phyloP scores from a whole-genome alignment of 2,329 filamentous ascomycete genomes.

The Paraconiothyrium sp. region DNA sequence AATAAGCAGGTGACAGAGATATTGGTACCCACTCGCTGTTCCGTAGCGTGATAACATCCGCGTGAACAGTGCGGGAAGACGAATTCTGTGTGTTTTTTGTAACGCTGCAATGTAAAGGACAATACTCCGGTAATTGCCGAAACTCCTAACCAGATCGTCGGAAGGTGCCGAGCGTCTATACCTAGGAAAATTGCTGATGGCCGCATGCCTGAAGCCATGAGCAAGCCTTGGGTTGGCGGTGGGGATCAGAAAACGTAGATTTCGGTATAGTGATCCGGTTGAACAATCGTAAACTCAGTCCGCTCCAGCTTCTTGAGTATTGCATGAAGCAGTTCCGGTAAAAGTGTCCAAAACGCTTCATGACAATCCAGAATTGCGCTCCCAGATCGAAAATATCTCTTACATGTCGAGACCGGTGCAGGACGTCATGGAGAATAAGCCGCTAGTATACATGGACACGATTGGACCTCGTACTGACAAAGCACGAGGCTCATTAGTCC shows the following conservation, averaged over 20 bases:
- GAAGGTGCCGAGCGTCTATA: neutral
- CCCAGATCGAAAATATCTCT: constrained; percentile 10
- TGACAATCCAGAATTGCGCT: neutral
- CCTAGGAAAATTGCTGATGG: neutral
- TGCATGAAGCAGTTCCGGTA: constrained; percentile 7
- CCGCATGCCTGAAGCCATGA: constrained; percentile 4
- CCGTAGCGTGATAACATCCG: constrained; percentile 4
- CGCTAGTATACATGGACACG: constrained; percentile 30
- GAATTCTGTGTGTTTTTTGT: neutral
- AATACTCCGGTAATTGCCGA: neutral
- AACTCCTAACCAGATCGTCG: neutral
- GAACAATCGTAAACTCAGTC: constrained; percentile 10
- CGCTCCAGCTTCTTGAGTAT: neutral
- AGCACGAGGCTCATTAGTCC: constrained; percentile 67
- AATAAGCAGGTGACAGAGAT: neutral
- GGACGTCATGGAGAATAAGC: constrained; percentile 8
- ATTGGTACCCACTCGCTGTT: constrained; percentile 3
- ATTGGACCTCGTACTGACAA: constrained; percentile 20
- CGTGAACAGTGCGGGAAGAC: neutral
- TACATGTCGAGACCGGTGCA: constrained; percentile 9
- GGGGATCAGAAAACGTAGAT: neutral
- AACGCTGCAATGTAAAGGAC: neutral
- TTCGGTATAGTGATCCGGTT: constrained; percentile 14
- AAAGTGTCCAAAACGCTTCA: constrained; percentile 1
- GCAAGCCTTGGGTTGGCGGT: neutral